These are phyloP conservation scores for Entelexis sorbosivorans DNA, from an alignment of 1,139 yeast genomes.

Conservation along the genomic window DNA sequence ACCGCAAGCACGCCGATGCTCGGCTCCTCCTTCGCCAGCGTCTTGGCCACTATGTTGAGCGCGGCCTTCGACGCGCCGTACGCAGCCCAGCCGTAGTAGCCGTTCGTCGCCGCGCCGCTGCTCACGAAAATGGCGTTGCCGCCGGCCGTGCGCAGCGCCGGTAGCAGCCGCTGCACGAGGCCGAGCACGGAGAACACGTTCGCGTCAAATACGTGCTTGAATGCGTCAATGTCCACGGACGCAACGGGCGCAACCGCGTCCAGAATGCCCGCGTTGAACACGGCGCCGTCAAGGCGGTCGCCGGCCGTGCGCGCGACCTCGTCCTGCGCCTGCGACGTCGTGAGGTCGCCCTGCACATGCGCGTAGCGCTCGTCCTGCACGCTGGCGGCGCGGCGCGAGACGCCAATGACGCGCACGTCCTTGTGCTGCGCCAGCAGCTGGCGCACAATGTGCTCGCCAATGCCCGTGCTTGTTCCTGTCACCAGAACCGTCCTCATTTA, in stretches of 20 bases:
- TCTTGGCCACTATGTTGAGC: slow-evolving; percentile 56
- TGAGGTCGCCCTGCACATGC: slow-evolving; percentile 52
- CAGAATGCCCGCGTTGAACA: slow-evolving; percentile 81
- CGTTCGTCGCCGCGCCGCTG: slow-evolving; percentile 65
- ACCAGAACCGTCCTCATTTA: slow-evolving; percentile 20
- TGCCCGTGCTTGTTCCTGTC: slow-evolving; percentile 39
- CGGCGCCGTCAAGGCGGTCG: slow-evolving; percentile 47
- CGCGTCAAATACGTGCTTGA: slow-evolving; percentile 61
- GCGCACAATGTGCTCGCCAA: slow-evolving; percentile 63
- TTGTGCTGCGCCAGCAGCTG: slow-evolving; percentile 36
- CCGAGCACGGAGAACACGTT: slow-evolving; percentile 70
- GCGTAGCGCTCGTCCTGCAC: slow-evolving; percentile 35
- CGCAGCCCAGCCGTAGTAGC: slow-evolving; percentile 72
- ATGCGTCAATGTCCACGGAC: slow-evolving; percentile 39
- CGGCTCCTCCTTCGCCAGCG: slow-evolving; percentile 57
- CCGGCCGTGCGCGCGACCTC: slow-evolving; percentile 45
- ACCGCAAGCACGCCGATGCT: slow-evolving; percentile 52
- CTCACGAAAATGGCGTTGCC: slow-evolving; percentile 67
- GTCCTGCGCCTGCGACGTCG: slow-evolving; percentile 35
- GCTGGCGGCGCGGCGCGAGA: slow-evolving; percentile 49
- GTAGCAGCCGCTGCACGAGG: slow-evolving; percentile 44
- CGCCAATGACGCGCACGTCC: slow-evolving; percentile 47
- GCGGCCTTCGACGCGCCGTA: slow-evolving; percentile 90
- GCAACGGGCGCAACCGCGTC: slow-evolving; percentile 62
- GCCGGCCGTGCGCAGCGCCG: slow-evolving; percentile 44